Conservation (phyloP, 164 flowering plant species). For the Aristolochia fimbriata region DNA sequence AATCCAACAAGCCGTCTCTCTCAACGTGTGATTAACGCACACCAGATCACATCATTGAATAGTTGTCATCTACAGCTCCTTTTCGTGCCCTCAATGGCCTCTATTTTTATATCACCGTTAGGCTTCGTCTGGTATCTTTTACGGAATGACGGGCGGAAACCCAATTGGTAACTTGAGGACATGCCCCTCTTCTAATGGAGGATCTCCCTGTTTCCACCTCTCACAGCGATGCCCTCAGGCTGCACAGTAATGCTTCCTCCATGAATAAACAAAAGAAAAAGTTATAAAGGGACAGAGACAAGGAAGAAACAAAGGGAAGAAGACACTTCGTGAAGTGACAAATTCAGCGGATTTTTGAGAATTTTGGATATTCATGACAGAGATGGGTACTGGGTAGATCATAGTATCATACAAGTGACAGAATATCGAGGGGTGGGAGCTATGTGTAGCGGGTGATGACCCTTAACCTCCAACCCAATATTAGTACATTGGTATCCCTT, state of each 20-base stretch:
- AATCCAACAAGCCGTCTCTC: conserved; percentile 5
- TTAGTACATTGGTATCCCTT: conserved; percentile 14
- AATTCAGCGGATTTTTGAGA: conserved; percentile 2
- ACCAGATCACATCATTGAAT: conserved; percentile 10
- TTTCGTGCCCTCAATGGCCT: conserved; percentile 9
- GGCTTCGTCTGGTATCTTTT: neutral
- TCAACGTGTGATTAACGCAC: conserved; percentile 5
- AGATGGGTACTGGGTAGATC: neutral
- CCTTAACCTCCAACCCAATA: conserved; percentile 4
- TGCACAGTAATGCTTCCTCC: no score
- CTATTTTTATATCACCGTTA: neutral
- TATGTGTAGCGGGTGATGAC: conserved; percentile 10
- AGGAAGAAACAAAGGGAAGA: neutral
- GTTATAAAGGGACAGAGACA: neutral
- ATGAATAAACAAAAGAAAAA: no score
- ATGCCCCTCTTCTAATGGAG: no score
- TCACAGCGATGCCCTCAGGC: no score
- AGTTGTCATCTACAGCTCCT: conserved; percentile 4
- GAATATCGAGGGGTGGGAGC: conserved; percentile 10
- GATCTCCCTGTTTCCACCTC: no score
- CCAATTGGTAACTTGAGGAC: neutral
- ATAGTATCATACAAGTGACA: conserved; percentile 15
- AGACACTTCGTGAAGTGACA: conserved; percentile 11
- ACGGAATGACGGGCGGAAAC: neutral
- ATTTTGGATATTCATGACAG: no score